Conservation (phyloP, 1,284 basidiomycete genomes). For the Tilletia walkeri region DNA sequence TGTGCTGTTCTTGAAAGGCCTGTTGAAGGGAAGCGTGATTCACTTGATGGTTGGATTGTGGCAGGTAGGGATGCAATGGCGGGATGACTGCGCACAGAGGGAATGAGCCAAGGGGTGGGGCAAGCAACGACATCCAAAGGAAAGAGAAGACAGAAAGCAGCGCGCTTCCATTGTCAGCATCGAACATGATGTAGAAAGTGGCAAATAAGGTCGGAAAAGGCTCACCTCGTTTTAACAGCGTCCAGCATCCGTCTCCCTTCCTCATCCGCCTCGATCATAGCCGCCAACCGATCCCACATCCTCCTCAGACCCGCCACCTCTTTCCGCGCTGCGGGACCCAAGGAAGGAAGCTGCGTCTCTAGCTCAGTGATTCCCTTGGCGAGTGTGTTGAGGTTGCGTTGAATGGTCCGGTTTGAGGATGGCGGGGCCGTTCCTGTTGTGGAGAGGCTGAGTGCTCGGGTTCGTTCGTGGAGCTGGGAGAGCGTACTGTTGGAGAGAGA, state of each 20-base stretch:
- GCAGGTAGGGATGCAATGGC: conserved; percentile 9
- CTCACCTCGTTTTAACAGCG: conserved; percentile 3
- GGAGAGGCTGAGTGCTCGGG: conserved; percentile 9
- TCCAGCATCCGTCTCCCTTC: conserved; percentile 9
- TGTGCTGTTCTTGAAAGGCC: conserved; percentile 5
- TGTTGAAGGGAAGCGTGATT: conserved; percentile 6
- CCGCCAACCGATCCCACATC: background rate
- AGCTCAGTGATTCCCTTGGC: conserved; percentile 7
- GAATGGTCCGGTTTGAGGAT: conserved; percentile 4
- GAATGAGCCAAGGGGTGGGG: background rate
- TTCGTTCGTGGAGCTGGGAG: conserved; percentile 16
- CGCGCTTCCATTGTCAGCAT: background rate
- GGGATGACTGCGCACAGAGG: conserved; percentile 2
- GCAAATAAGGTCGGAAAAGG: background rate
- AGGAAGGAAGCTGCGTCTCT: conserved; percentile 5
- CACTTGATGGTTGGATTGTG: background rate
- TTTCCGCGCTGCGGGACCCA: conserved; percentile 12
- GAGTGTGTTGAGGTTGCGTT: conserved; percentile 15
- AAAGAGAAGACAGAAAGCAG: background rate
- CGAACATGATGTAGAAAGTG: background rate
- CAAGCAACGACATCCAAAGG: background rate
- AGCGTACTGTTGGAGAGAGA: conserved; percentile 13
- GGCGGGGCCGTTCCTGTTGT: background rate
- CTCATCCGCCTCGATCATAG: conserved; percentile 17
- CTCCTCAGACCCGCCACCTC: conserved; percentile 17